Base-by-base conservation (phyloP, 1,139 yeast species). In the Suhomyces coccinellae region DNA sequence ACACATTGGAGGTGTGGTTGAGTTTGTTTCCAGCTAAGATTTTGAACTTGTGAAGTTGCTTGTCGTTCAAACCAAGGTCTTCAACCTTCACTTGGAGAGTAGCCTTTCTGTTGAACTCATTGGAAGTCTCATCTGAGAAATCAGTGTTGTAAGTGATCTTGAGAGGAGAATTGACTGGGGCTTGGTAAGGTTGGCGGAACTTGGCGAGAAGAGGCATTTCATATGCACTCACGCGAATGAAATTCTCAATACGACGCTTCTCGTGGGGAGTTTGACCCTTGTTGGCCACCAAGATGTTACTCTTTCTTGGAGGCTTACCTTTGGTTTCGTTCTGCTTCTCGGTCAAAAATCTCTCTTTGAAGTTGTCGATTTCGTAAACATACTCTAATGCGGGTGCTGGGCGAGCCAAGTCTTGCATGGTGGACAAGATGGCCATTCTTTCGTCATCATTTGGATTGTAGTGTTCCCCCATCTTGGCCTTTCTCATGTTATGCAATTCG, bases 151-250 rank as follows among this genome's bases (percentile, higher is more conserved):
- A 90, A 53, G 84, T 80, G 62, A 87, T 85, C 42, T 71, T 73
- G 34, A 90, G 63, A 4, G 90, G 88, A 28, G 79, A 70, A 38
- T 79, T 77, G 5, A 58, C 55, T 17, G 57, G 53, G 6, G 75
- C 54, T 33, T 57, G 62, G 66, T 82, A 87, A 48, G 71, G 75
- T 66, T 83, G 83, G 55, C 93, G 84, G 62, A 77, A 85, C 63
- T 88, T 82, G 38, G 85, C 82, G 52, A 93, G 75, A 47, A 84
- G 79, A 3, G 99, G 99, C 74, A 91, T 77, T 64, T 91, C 98
- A 67, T 85, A 93, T 0, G 98, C 97, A 28, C 95, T 87, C 33
- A 88, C 73, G 57, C 97, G 78, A 58, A 84, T 85, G 59, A 85
- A 81, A 46, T 74, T 69, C 28, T 72, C 76, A 32, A 58, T 57